Conservation (phyloP, 176 grass and related monocot genomes). For the Zea luxurians region DNA sequence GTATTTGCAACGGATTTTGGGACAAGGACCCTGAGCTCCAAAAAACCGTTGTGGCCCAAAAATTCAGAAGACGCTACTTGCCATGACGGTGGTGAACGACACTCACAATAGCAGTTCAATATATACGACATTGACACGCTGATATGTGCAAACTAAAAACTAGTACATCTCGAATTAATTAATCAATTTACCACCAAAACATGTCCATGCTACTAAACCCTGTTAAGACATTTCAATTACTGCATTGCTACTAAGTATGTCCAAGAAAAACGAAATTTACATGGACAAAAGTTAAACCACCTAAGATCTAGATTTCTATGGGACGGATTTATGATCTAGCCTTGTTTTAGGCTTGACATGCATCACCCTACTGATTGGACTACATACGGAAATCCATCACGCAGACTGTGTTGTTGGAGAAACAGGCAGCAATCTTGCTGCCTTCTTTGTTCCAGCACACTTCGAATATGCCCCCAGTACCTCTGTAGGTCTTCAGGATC, state of each 20-base stretch:
- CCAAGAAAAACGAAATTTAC: background rate
- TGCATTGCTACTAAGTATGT: constrained; percentile 10
- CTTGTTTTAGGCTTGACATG: background rate
- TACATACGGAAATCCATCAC: constrained; percentile 97
- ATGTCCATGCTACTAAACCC: background rate
- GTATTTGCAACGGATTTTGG: background rate
- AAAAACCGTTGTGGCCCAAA: background rate
- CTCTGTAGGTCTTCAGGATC: constrained; percentile 85
- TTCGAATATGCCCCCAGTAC: constrained; percentile 92
- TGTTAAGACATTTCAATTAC: background rate
- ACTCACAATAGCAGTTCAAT: too few relatives aligned
- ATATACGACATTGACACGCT: too few relatives aligned
- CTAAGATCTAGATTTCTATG: constrained; percentile 1
- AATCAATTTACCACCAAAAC: background rate
- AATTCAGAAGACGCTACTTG: background rate
- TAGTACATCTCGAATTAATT: too few relatives aligned
- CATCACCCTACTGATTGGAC: background rate
- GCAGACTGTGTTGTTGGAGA: constrained; percentile 82
- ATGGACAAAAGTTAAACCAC: constrained; percentile 15
- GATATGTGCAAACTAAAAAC: too few relatives aligned
- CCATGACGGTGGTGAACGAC: too few relatives aligned
- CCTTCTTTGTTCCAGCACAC: constrained; percentile 99
- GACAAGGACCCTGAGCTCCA: background rate
- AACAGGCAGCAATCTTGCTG: constrained; percentile 93
- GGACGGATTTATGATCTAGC: background rate